Evolutionary conservation across 148 eudicot genomes (phyloP).

Genomic region (Rhododendron simsii): DNA sequence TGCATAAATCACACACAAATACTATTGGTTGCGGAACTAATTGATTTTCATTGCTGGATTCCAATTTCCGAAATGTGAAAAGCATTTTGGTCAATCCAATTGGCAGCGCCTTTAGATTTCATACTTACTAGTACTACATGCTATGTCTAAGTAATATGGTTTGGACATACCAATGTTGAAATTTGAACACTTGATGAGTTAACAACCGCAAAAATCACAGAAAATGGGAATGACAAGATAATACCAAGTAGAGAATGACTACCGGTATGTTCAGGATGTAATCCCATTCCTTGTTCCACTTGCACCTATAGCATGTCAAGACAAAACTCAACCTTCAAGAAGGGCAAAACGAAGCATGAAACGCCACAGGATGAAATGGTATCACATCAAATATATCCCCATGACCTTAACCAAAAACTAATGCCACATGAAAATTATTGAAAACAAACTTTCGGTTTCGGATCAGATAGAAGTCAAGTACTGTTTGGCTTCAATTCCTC

Average conservation of each 20-base stretch:
- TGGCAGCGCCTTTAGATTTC: neutral
- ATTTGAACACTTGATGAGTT: neutral
- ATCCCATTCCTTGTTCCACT: neutral
- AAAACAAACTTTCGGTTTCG: neutral
- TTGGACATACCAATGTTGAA: neutral
- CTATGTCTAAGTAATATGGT: neutral
- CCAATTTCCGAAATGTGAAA: neutral
- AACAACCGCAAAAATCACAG: neutral
- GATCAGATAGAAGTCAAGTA: neutral
- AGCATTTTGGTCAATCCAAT: neutral
- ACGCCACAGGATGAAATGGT: neutral
- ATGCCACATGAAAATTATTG: neutral
- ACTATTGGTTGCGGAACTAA: neutral
- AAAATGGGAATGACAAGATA: neutral
- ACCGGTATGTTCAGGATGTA: neutral
- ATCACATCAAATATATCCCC: neutral
- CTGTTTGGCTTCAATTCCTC: neutral
- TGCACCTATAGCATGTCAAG: neutral
- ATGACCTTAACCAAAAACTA: neutral
- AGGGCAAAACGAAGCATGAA: neutral
- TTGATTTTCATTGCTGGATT: neutral
- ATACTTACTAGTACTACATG: neutral
- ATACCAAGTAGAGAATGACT: neutral
- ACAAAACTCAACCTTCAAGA: slow-evolving; percentile 1
- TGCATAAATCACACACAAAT: neutral